A percentile compares a stretch with the other conserved stretches of the same genome.
phyloP scores from a whole-genome alignment of 2,329 filamentous ascomycete species.

The Delphinella strobiligena region DNA sequence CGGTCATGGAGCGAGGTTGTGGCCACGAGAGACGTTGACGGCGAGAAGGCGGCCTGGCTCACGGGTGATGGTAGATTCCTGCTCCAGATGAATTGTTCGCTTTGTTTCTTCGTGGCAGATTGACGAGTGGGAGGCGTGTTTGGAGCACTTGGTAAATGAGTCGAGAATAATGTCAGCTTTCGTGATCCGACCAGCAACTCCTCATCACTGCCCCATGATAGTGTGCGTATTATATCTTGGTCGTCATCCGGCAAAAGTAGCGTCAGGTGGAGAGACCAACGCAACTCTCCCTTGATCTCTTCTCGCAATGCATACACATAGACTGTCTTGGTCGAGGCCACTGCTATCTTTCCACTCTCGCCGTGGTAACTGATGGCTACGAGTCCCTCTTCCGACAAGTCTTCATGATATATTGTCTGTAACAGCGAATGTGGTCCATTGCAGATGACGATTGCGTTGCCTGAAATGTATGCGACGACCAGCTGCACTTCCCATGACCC shows the following conservation, averaged over 20 bases:
- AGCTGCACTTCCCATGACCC: slow-evolving; percentile 61
- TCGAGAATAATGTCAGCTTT: slow-evolving; percentile 60
- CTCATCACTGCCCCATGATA: slow-evolving; percentile 81
- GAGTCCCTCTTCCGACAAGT: slow-evolving; percentile 43
- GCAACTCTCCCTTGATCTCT: slow-evolving; percentile 63
- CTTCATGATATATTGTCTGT: slow-evolving; percentile 84
- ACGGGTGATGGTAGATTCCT: slow-evolving; percentile 60
- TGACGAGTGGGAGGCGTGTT: slow-evolving; percentile 12
- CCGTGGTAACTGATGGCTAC: slow-evolving; percentile 74
- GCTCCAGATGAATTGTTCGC: slow-evolving; percentile 56
- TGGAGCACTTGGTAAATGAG: slow-evolving; percentile 21
- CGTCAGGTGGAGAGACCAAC: slow-evolving; percentile 51
- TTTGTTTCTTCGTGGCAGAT: slow-evolving; percentile 17
- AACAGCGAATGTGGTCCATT: slow-evolving; percentile 60
- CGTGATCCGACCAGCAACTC: slow-evolving; percentile 69
- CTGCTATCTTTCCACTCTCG: slow-evolving; percentile 70
- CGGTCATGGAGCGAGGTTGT: slow-evolving; percentile 68
- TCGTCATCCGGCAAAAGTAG: slow-evolving; percentile 36
- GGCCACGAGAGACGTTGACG: slow-evolving; percentile 77
- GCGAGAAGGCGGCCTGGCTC: slow-evolving; percentile 67
- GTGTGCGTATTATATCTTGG: slow-evolving; percentile 36
- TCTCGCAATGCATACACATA: slow-evolving; percentile 69
- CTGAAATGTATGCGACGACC: slow-evolving; percentile 77
- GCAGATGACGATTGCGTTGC: slow-evolving; percentile 76
- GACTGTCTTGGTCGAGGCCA: slow-evolving; percentile 53